These are phyloP conservation scores for Fusarium albosuccineum DNA, from an alignment of 2,329 filamentous ascomycete species.

Conservation along the genomic window DNA sequence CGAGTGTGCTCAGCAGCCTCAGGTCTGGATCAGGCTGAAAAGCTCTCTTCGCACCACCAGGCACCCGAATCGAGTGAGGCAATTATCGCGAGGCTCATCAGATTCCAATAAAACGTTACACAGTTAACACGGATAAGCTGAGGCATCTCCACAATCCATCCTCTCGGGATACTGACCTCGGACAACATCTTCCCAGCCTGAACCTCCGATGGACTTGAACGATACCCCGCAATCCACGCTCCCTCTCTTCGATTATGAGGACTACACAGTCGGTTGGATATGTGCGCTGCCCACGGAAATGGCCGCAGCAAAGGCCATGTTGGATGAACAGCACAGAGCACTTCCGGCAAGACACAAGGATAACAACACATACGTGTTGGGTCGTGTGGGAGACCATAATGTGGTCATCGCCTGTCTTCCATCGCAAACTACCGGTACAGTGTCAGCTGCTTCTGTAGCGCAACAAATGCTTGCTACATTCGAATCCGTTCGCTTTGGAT, in stretches of 20 bases:
- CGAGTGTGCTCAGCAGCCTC: no score
- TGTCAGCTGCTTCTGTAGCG: conserved; percentile 24
- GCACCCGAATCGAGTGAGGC: no score
- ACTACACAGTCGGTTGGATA: neutral
- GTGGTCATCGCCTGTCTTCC: neutral
- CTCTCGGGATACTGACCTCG: no score
- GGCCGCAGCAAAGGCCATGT: neutral
- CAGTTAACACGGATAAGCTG: no score
- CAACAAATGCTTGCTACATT: conserved; percentile 27
- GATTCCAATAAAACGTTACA: no score
- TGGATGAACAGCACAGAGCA: neutral
- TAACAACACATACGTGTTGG: neutral
- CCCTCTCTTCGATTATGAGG: neutral
- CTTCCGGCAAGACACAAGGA: neutral
- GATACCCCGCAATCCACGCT: no score
- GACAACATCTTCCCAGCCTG: no score
- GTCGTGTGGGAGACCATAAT: neutral
- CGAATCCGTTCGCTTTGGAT: conserved; percentile 31
- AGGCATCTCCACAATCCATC: no score
- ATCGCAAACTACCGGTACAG: conserved; percentile 31
- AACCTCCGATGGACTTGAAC: no score
- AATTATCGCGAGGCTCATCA: no score
- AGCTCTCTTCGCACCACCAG: no score
- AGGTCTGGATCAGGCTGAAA: no score
- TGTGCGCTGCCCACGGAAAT: neutral